Evolutionary conservation across 164 flowering plant genomes (phyloP).

Genomic region (Amborella trichopoda): DNA sequence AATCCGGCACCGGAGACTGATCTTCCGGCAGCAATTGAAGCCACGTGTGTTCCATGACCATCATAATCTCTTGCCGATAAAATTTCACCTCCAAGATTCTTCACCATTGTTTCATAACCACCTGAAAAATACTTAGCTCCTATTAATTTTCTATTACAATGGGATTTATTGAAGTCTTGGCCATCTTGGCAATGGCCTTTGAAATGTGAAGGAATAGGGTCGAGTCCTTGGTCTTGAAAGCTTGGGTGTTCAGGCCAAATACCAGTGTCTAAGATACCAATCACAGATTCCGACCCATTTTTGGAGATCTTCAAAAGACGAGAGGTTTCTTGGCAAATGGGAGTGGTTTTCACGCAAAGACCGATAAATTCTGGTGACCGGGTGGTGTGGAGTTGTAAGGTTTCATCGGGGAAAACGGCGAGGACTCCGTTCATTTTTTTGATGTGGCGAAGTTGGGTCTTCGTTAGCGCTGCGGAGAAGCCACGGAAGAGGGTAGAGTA

Average conservation of each 20-base stretch:
- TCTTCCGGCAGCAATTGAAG: conserved; percentile 8
- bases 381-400: conserved; percentile 9
- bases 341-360: too few relatives aligned
- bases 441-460: neutral
- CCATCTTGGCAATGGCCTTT: conserved; percentile 8
- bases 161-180: neutral
- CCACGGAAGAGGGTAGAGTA: conserved; percentile 8
- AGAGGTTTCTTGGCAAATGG: neutral
- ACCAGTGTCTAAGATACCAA: conserved; percentile 10
- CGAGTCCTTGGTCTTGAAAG: neutral
- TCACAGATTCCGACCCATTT: conserved; percentile 3
- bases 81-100: conserved; percentile 2
- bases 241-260: conserved; percentile 8
- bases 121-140: conserved; percentile 7
- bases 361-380: conserved; percentile 8
- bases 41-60: conserved; percentile 17
- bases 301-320: neutral
- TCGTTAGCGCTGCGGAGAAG: conserved; percentile 8
- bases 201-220: conserved; percentile 1
- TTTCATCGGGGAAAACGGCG: conserved; percentile 1
- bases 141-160: conserved; percentile 9
- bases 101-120: conserved; percentile 2
- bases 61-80: conserved; percentile 14
- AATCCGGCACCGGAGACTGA: conserved; percentile 2
- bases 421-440: conserved; percentile 2